Evolutionary conservation across 495 filamentous ascomycete species (phyloP), one percentile per base, ranked within the genome.

Genomic region (Pyronema omphalodes): DNA sequence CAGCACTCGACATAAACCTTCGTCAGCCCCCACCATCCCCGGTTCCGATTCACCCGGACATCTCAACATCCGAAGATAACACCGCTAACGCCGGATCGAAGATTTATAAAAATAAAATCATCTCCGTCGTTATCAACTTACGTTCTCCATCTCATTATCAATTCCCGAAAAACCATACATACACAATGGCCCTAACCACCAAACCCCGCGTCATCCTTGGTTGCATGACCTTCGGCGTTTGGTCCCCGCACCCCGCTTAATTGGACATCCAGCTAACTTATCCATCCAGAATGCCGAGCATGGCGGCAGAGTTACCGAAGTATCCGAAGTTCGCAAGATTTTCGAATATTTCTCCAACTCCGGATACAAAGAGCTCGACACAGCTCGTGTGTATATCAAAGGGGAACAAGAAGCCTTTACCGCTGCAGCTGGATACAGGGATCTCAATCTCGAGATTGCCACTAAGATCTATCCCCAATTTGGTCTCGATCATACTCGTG

Each of bases 331-430:
- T 84, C 44, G 83, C 73, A 70, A 79, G 74, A 61, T 70, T 71
- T 73, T 89, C 34, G 79, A 83, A 61, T 73, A 78, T 56, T 75
- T 89, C 61, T 80, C 86, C 64, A 69, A 74, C 39, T 76, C 80
- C 51, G 82, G 83, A 2, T 87, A 88, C 67, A 78, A 79, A 56
- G 84, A 91, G 63, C 68, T 88, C 41, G 85, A 91, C 64, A 88
- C 84, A 29, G 86, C 86, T 6, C 76, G 86, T 1, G 60, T 76
- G 36, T 96, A 95, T 62, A 67, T 84, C 23, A 77, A 67, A 56
- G 18, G 78, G 83, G 37, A 68, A 48, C 88, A 95, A 61, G 89
- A 96, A 67, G 80, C 78, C 11, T 94, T 82, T 62, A 93, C 86
- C 0, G 71, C 75, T 12, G 72, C 83, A 55, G 81, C 84, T 0